A percentile compares a stretch with the other conserved stretches of the same genome.
Conservation (phyloP, 192 early-diverging fungal genomes). For the Radiomyces spectabilis region DNA sequence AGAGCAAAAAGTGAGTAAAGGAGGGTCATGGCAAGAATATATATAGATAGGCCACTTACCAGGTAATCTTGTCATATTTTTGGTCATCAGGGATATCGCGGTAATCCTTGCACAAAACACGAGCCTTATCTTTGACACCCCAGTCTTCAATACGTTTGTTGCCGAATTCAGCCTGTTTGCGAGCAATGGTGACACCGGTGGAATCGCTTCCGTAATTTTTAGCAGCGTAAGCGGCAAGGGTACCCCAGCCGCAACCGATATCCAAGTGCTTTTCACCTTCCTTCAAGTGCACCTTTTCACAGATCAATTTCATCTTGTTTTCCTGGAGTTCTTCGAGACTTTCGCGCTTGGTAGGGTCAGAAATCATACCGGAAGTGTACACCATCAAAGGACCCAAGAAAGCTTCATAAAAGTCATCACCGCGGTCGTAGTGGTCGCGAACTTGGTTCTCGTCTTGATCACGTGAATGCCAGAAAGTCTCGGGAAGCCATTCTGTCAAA, state of each 20-base stretch:
- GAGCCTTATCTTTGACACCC: conserved; percentile 72
- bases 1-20: too few relatives aligned
- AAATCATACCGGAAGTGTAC: conserved; percentile 93
- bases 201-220: conserved; percentile 86
- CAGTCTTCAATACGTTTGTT: conserved; percentile 74
- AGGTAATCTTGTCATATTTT: conserved; percentile 95
- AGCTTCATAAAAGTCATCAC: conserved; percentile 95
- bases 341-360: conserved; percentile 65
- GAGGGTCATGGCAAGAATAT: too few relatives aligned
- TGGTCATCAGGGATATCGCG: conserved; percentile 85
- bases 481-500: conserved; percentile 93
- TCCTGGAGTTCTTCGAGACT: conserved; percentile 91
- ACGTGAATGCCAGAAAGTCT: conserved; percentile 93
- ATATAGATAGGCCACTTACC: too few relatives aligned
- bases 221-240: conserved; percentile 81
- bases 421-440: conserved; percentile 96
- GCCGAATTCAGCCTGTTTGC: conserved; percentile 89
- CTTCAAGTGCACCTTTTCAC: conserved; percentile 78
- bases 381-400: conserved; percentile 94
- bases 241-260: conserved; percentile 99
- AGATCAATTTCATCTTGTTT: conserved; percentile 91
- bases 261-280: conserved; percentile 87
- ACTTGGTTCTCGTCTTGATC: conserved; percentile 98
- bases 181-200: conserved; percentile 88
- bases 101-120: conserved; percentile 93